Evolutionary conservation across 345 rosid species (phyloP), one percentile per base, ranked within the genome.

Genomic region (Carallia pectinifolia): DNA sequence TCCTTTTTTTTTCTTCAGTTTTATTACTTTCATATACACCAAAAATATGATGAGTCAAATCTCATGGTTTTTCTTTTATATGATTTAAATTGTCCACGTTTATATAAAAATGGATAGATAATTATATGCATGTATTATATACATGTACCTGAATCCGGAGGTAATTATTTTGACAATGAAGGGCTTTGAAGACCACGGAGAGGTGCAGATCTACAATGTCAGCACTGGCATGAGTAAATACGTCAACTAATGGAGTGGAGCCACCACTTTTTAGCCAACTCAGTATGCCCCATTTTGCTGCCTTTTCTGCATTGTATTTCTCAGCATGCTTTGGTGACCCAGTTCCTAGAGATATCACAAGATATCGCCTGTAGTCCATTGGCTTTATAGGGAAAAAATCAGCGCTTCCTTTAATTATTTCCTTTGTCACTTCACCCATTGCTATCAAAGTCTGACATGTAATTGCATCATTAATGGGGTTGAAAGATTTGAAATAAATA

Each of bases 271-370:
- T 56, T 56, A 71, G n/a, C 75, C 75, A 71, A 34, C 68, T 53
- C 39, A 71, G 7, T 1, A 56, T 1, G 8, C 75, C 75, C 75
- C 75, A 71, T 34, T 71, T 71, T 8, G 69, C 69, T 38, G 69
- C 64, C 36, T 64, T 19, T 7, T 4, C 10, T 9, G 75, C 69
- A 36, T 30, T 38, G 30, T 64, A 71, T 47, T 58, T 71, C 44
- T 18, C 62, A 6, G 53, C 63, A 18, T 31, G 5, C 56, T 71
- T 64, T 5, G 62, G 62, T 39, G 69, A 38, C 0, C 75, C 75
- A 1, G 69, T 71, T 71, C 69, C 75, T 56, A 71, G 6, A 12
- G 75, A 71, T 37, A 71, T 71, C 5, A 71, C 67, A 18, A 71
- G 53, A 53, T 53, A 71, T 31, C 68, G 53, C 4, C 50, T 6